These are phyloP conservation scores for Trichoderma parareesei DNA, from an alignment of 495 filamentous ascomycete species.

Conservation along the genomic window DNA sequence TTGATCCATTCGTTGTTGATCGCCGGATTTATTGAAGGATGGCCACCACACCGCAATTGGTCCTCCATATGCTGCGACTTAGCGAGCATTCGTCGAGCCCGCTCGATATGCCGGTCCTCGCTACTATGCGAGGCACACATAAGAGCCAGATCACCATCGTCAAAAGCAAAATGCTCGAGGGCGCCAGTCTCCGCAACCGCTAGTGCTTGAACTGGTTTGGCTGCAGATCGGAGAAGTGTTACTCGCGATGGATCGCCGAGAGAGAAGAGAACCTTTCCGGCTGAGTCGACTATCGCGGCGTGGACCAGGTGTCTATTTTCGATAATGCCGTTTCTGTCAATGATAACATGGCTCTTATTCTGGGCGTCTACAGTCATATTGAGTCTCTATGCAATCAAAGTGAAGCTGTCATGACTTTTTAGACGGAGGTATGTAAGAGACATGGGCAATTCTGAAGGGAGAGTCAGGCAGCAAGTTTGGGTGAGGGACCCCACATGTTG, in stretches of 20 bases:
- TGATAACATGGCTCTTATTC: conserved; percentile 21
- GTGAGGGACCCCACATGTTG: too few species aligned
- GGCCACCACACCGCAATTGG: conserved; percentile 31
- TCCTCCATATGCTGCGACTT: conserved; percentile 21
- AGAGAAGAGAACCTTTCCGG: conserved; percentile 25
- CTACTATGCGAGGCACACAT: conserved; percentile 41
- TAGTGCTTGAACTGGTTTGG: conserved; percentile 35
- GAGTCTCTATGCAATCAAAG: not conserved
- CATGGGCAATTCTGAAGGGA: too few species aligned
- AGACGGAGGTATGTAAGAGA: too few species aligned
- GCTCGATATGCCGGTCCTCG: conserved; percentile 29
- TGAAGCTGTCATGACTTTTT: too few species aligned
- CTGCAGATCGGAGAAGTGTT: conserved; percentile 33
- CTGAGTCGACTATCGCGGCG: conserved; percentile 28
- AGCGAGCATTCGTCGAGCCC: conserved; percentile 27
- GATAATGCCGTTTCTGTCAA: conserved; percentile 23
- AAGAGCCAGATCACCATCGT: conserved; percentile 32
- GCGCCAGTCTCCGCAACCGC: conserved; percentile 29
- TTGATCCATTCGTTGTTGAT: conserved; percentile 33
- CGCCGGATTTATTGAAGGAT: conserved; percentile 23
- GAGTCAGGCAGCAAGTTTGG: too few species aligned
- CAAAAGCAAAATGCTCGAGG: conserved; percentile 25
- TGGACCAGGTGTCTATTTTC: conserved; percentile 33
- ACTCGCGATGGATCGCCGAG: conserved; percentile 31
- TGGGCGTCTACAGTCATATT: conserved; percentile 22